Conservation (phyloP, 257 asterid species). For the Jaltomata sinuosa region DNA sequence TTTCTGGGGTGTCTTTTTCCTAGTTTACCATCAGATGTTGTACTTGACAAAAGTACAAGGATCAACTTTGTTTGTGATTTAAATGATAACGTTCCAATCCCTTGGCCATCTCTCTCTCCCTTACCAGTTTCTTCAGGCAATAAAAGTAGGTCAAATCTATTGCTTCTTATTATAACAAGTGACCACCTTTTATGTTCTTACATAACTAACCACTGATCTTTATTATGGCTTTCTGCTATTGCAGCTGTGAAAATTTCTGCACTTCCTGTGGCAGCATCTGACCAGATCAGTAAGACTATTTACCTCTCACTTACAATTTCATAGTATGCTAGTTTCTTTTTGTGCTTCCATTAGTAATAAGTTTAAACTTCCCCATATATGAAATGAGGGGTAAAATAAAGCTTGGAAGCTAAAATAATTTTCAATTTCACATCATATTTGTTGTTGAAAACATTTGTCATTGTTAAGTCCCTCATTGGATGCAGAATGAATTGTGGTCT, state of each 20-base stretch:
- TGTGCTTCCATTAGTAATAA: background rate
- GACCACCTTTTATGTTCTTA: background rate
- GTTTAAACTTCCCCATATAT: background rate
- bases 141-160: constrained; percentile 43
- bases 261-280: constrained; percentile 97
- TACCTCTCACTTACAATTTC: background rate
- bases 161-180: background rate
- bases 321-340: background rate
- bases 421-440: background rate
- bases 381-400: background rate
- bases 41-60: constrained; percentile 63
- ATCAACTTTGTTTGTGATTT: constrained; percentile 88
- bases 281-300: constrained; percentile 58
- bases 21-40: constrained; percentile 88
- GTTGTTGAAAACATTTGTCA: background rate
- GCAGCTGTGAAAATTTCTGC: constrained; percentile 92
- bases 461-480: background rate
- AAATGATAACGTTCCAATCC: constrained; percentile 96
- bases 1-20: constrained; percentile 95
- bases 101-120: constrained; percentile 81
- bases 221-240: background rate
- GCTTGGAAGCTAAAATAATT: background rate
- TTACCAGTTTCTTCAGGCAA: constrained; percentile 77
- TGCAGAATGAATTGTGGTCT: background rate
- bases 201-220: background rate